A percentile compares a stretch with the other conserved stretches of the same genome.
Conservation (phyloP, 2,329 filamentous ascomycete species). For the Aspergillus neoniger region DNA sequence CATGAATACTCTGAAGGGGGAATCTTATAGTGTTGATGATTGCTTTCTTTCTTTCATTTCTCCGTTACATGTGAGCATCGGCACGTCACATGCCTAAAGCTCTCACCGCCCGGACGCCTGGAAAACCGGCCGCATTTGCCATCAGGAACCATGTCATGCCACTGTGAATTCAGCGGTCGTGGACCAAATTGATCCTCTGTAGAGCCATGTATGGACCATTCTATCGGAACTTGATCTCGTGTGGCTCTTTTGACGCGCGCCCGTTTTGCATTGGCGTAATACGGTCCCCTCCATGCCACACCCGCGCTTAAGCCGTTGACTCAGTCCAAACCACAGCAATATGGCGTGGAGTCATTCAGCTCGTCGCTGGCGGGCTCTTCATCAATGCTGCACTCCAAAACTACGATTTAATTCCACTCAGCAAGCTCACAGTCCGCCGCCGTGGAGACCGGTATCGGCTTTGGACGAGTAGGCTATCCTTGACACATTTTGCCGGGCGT, state of each 20-base stretch:
- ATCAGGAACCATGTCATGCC: conserved; percentile 6
- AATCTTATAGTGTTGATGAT: neutral
- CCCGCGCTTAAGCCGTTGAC: conserved; percentile 23
- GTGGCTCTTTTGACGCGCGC: conserved; percentile 14
- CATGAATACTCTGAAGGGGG: neutral
- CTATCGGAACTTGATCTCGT: conserved; percentile 12
- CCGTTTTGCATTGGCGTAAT: conserved; percentile 2
- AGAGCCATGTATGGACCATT: conserved; percentile 23
- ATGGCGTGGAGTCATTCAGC: conserved; percentile 40
- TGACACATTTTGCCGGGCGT: neutral
- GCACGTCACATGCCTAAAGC: conserved; percentile 20
- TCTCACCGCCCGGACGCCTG: conserved; percentile 21
- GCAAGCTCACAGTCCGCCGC: conserved; percentile 45
- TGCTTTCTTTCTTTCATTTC: too few relatives aligned
- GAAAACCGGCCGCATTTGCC: conserved; percentile 8
- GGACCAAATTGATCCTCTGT: neutral
- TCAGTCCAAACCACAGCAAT: conserved; percentile 26
- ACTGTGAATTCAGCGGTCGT: conserved; percentile 5
- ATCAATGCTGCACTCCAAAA: conserved; percentile 23
- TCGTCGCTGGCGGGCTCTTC: conserved; percentile 34
- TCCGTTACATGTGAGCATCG: neutral
- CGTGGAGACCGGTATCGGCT: conserved; percentile 60
- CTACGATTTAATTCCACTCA: conserved; percentile 31
- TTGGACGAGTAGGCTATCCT: conserved; percentile 57
- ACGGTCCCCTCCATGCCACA: conserved; percentile 16